Conservation (phyloP, 345 rosid species). For the Theobroma cacao region DNA sequence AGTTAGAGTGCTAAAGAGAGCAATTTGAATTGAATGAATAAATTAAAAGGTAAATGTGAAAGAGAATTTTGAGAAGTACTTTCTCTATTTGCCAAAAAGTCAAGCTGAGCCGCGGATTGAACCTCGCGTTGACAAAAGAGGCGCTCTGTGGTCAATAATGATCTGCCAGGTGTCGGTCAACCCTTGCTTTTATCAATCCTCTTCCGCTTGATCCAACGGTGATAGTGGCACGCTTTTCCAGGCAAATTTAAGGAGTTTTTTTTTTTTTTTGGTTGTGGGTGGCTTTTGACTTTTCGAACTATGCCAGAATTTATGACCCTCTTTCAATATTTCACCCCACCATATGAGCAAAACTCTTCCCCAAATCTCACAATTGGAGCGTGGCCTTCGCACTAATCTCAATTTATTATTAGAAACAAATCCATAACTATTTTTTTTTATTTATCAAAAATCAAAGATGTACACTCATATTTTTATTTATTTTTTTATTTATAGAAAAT, state of each 20-base stretch:
- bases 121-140: not conserved
- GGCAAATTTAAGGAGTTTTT: conserved; percentile 15
- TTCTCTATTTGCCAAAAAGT: too few species aligned
- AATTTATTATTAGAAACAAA: not conserved
- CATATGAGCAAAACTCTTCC: not conserved
- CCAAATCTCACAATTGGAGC: not conserved
- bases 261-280: conserved; percentile 3
- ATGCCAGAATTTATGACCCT: conserved; percentile 4
- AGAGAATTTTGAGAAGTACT: too few species aligned
- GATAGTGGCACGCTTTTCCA: conserved; percentile 34
- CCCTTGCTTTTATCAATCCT: not conserved
- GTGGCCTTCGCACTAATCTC: not conserved
- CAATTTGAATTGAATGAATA: not conserved
- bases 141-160: not conserved
- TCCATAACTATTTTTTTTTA: too few species aligned
- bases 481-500: too few species aligned
- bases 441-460: too few species aligned
- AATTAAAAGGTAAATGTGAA: too few species aligned
- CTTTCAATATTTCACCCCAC: not conserved
- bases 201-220: conserved; percentile 50
- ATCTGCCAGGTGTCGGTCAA: conserved; percentile 35
- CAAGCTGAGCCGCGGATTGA: not conserved
- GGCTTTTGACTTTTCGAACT: conserved; percentile 39
- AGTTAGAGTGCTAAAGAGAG: too few species aligned
- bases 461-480: too few species aligned